phyloP scores from a whole-genome alignment of 257 asterid genomes.

The Solanum pimpinellifolium region DNA sequence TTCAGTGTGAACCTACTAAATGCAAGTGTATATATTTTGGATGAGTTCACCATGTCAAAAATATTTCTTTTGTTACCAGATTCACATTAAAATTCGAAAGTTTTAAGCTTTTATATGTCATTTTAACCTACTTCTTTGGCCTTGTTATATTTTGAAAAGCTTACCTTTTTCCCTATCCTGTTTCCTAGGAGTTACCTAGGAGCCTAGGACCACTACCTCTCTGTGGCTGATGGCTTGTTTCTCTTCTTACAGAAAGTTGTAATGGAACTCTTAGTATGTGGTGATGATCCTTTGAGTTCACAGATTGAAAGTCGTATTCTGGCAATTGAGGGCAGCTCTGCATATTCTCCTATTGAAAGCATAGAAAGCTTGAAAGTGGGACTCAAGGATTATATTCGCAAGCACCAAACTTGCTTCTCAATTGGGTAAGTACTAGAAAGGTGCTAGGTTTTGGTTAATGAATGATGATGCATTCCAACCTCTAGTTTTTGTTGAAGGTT shows the following conservation, averaged over 20 bases:
- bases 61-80: not conserved
- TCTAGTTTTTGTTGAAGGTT: not conserved
- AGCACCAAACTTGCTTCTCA: slow-evolving; percentile 50
- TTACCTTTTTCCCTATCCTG: not conserved
- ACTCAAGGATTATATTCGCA: slow-evolving; percentile 52
- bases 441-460: not conserved
- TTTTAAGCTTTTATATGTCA: not conserved
- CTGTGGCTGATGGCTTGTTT: slow-evolving; percentile 8
- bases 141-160: not conserved
- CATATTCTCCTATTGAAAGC: slow-evolving; percentile 24
- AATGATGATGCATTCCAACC: not conserved
- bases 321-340: slow-evolving; percentile 28
- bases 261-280: slow-evolving; percentile 51
- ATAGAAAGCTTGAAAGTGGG: slow-evolving; percentile 52
- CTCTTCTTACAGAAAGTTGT: slow-evolving; percentile 54
- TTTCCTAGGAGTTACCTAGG: not conserved
- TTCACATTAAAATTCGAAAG: not conserved
- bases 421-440: slow-evolving; percentile 34
- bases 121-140: not conserved
- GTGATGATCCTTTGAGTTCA: slow-evolving; percentile 24
- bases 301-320: slow-evolving; percentile 19
- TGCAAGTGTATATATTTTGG: not conserved
- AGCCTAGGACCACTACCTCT: slow-evolving; percentile 5
- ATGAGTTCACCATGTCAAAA: not conserved
- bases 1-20: not conserved